Evolutionary conservation across 129 eudicot species (phyloP).

Genomic region (Rutidosis leptorrhynchoides): DNA sequence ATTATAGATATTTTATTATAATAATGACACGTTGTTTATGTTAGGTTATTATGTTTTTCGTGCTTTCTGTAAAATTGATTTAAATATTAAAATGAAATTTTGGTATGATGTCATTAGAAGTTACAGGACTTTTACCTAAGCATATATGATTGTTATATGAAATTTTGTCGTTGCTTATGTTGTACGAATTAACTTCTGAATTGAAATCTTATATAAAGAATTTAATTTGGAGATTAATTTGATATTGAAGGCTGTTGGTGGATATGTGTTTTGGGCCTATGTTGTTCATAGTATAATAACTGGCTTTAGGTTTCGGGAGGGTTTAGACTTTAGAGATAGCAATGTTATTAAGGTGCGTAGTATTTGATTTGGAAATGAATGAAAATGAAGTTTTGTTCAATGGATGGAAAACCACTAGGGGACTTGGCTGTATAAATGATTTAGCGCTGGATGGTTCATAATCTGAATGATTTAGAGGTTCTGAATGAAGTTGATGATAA

Average conservation of each 20-base stretch:
- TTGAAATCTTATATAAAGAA: too few relatives aligned
- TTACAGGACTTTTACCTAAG: neutral
- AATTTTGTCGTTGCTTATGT: too few relatives aligned
- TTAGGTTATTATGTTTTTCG: neutral
- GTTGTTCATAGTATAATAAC: neutral
- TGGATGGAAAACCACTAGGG: neutral
- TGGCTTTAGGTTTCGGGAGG: neutral
- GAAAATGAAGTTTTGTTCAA: neutral
- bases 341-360: neutral
- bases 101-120: slow-evolving; percentile 10
- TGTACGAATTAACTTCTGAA: neutral
- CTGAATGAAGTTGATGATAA: too few relatives aligned
- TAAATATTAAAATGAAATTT: neutral
- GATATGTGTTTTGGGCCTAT: neutral
- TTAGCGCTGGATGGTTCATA: too few relatives aligned
- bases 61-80: neutral
- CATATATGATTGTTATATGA: neutral
- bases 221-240: too few relatives aligned
- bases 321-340: neutral
- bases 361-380: neutral
- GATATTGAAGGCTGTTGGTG: too few relatives aligned
- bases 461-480: too few relatives aligned
- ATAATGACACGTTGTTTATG: neutral
- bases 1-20: neutral
- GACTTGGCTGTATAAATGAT: too few relatives aligned